These are phyloP conservation scores for Taphrina sp. DNA, from an alignment of 1,139 yeast species.

Conservation along the genomic window DNA sequence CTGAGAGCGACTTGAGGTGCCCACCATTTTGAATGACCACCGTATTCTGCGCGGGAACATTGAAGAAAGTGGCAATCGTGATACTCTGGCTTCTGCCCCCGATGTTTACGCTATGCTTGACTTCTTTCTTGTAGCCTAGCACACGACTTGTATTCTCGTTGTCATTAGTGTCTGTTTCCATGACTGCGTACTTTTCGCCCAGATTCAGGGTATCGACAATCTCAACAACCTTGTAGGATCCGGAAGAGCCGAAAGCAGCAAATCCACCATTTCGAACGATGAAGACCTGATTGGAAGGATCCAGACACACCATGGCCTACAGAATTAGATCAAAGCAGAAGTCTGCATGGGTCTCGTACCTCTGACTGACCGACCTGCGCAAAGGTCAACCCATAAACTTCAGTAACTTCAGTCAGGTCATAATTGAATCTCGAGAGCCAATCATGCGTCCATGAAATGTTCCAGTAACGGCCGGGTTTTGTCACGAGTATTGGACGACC, in stretches of 20 bases:
- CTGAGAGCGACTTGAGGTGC: slow-evolving; percentile 2
- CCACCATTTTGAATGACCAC: slow-evolving; percentile 22
- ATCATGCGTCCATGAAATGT: slow-evolving; percentile 10
- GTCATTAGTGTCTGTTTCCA: slow-evolving; percentile 7
- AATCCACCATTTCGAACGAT: slow-evolving; percentile 25
- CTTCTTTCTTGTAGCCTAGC: slow-evolving; percentile 26
- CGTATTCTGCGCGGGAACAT: slow-evolving; percentile 25
- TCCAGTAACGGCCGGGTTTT: slow-evolving; percentile 25
- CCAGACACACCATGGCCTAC: slow-evolving; percentile 17
- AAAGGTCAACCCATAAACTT: slow-evolving; percentile 22
- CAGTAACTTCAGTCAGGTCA: slow-evolving; percentile 14
- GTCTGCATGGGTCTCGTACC: too few relatives aligned
- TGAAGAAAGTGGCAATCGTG: slow-evolving; percentile 24
- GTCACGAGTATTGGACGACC: slow-evolving; percentile 20
- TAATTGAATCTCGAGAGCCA: slow-evolving; percentile 4
- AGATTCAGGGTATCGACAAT: slow-evolving; percentile 25
- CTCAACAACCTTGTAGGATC: slow-evolving; percentile 18
- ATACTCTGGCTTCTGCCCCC: slow-evolving; percentile 6
- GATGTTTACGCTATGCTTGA: slow-evolving; percentile 11
- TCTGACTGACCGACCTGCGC: slow-evolving; percentile 29
- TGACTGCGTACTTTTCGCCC: slow-evolving; percentile 21
- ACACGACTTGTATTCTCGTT: slow-evolving; percentile 2
- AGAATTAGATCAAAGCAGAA: too few relatives aligned
- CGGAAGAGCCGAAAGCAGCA: slow-evolving; percentile 18
- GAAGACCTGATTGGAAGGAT: slow-evolving; percentile 21